These are phyloP conservation scores for Cucumis melo DNA, from an alignment of 306 rosid species.

Conservation along the genomic window DNA sequence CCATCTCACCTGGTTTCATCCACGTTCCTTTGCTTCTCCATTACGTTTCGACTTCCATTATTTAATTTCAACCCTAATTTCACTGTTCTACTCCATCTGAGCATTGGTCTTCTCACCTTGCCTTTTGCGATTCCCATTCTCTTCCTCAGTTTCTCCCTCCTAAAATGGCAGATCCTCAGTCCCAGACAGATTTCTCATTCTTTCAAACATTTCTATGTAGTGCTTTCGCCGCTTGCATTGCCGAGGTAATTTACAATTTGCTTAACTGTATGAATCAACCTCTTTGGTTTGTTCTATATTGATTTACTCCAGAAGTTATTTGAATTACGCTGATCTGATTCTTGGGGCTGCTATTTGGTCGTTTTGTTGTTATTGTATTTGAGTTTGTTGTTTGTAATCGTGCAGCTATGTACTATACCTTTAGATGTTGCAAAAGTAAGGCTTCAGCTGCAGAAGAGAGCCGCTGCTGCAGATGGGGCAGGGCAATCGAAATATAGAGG, in stretches of 20 bases:
- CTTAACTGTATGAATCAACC: background rate
- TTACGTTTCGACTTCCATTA: conserved; percentile 3
- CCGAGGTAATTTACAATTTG: conserved; percentile 42
- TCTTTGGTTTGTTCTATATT: background rate
- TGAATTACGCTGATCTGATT: background rate
- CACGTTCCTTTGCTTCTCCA: conserved; percentile 14
- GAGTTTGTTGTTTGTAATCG: background rate
- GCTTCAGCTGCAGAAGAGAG: conserved; percentile 86
- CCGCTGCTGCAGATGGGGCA: conserved; percentile 26
- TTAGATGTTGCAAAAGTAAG: conserved; percentile 92
- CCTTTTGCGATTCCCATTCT: conserved; percentile 2
- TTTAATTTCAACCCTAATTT: background rate
- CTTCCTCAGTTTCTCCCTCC: background rate
- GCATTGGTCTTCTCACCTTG: background rate
- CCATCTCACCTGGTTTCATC: conserved; percentile 5
- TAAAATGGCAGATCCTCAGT: conserved; percentile 71
- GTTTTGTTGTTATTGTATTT: background rate
- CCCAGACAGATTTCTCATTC: conserved; percentile 54
- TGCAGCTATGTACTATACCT: conserved; percentile 89
- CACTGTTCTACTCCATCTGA: background rate
- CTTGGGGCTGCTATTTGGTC: background rate
- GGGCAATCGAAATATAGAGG: conserved; percentile 59
- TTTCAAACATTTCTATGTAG: conserved; percentile 60
- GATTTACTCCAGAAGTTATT: background rate
- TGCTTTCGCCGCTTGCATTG: conserved; percentile 91